phyloP scores from a whole-genome alignment of 2,329 filamentous ascomycete genomes.

The Verticillium tricorpus region DNA sequence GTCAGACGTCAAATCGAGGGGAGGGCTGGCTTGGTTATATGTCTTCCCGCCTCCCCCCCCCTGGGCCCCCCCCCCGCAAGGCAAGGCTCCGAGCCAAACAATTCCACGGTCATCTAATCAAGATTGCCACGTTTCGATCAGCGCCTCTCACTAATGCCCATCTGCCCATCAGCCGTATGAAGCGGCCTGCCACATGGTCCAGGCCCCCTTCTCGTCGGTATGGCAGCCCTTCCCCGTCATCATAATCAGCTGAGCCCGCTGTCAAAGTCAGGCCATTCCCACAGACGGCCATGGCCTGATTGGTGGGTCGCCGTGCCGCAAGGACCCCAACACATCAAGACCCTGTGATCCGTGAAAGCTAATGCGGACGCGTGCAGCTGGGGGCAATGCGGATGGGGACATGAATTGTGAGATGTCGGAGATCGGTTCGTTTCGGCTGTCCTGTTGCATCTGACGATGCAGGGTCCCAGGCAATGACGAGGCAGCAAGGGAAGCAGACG shows the following conservation, averaged over 20 bases:
- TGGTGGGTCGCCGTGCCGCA: neutral
- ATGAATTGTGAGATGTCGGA: neutral
- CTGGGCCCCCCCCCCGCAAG: neutral
- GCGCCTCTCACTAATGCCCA: neutral
- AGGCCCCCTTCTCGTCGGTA: neutral
- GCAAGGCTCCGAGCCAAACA: neutral
- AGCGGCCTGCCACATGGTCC: neutral
- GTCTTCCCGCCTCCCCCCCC: neutral
- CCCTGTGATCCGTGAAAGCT: neutral
- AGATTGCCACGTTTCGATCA: neutral
- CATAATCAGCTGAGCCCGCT: slow-evolving; percentile 4
- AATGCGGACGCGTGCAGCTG: neutral
- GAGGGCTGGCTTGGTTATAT: neutral
- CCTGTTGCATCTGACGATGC: neutral
- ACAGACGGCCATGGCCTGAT: neutral
- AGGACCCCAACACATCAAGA: neutral
- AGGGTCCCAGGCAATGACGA: no score
- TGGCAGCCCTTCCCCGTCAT: neutral
- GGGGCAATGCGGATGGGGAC: neutral
- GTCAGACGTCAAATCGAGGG: neutral
- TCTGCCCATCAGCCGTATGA: neutral
- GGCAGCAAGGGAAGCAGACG: no score
- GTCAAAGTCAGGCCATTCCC: slow-evolving; percentile 4
- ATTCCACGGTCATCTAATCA: neutral
- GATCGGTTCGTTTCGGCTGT: neutral